Percentiles rank a stretch among this genome's conserved stretches.
Evolutionary conservation across 352 stramenopile genomes (phyloP).

Genomic region (Phytophthora cajani): DNA sequence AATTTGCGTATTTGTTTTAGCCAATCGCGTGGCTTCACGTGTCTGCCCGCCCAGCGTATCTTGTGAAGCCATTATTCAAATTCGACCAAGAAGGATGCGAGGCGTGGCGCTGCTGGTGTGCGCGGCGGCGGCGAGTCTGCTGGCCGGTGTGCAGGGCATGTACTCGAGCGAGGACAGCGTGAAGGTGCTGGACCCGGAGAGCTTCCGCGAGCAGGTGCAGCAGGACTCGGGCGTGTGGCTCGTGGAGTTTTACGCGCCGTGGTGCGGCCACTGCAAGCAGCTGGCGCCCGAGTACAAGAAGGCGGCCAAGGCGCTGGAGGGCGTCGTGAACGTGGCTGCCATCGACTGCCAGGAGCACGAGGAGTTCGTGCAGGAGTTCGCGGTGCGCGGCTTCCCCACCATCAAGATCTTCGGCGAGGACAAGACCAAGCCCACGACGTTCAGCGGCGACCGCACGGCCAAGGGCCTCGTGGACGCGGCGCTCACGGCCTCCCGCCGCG

Average conservation of each 20-base stretch:
- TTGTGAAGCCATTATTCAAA: constrained; percentile 18
- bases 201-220: constrained; percentile 73
- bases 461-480: constrained; percentile 88
- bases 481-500: constrained; percentile 66
- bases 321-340: constrained; percentile 91
- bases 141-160: constrained; percentile 47
- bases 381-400: constrained; percentile 92
- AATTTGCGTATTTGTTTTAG: constrained; percentile 11
- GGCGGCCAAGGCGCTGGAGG: constrained; percentile 87
- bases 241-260: constrained; percentile 96
- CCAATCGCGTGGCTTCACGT: constrained; percentile 40
- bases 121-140: constrained; percentile 41
- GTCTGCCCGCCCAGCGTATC: constrained; percentile 14
- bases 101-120: constrained; percentile 29
- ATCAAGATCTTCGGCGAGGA: constrained; percentile 94
- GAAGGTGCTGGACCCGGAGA: constrained; percentile 75
- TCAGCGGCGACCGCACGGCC: constrained; percentile 82
- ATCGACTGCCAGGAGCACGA: constrained; percentile 87
- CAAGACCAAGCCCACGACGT: constrained; percentile 80
- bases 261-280: constrained; percentile 95
- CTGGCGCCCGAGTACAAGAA: constrained; percentile 94
- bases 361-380: constrained; percentile 86
- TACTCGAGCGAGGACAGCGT: constrained; percentile 75
- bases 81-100: constrained; percentile 21
- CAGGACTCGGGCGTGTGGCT: constrained; percentile 88